Base-by-base conservation (phyloP, 2,329 filamentous ascomycete genomes). In the Neobulgaria alba region DNA sequence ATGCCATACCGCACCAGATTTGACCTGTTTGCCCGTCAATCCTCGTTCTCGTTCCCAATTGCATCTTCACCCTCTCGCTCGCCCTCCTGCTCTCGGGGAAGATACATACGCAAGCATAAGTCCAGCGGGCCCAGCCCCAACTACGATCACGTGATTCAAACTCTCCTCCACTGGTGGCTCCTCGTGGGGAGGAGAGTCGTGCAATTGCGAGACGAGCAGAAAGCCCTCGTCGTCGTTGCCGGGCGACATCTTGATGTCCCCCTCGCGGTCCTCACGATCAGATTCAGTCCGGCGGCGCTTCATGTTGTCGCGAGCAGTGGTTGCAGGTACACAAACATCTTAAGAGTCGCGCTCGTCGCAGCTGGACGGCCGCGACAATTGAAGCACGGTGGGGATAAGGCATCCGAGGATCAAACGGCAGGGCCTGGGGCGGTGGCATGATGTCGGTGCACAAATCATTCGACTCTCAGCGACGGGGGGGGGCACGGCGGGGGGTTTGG, bases 1-100 rank as follows among this genome's bases (percentile, higher is more conserved):
- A 85, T 75, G 10, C 81, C 82, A 53, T 75, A 83, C 7, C 80
- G 71, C 14, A 73, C 72, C 26, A 86, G 66, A 49, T 75, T 71
- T 23, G 68, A 66, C 10, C 70, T 73, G 47, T 38, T 16, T 15
- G 10, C 5, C n/a, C n/a, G 31, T 41, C 39, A 39, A 36, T 23
- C 10, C 10, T 18, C 16, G n/a, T n/a, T n/a, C 32, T 26, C 5
- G 10, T 20, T 21, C 12, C 15, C 8, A 8, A 16, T 19, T 17
- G 15, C 3, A 35, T 35, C n/a, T n/a, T n/a, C n/a, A n/a, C n/a
- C n/a, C n/a, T n/a, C 4, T 20, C 4, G 33, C n/a, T 8, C 33
- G 10, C n/a, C n/a, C n/a, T n/a, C n/a, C n/a, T n/a, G n/a, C n/a
- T n/a, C n/a, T n/a, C n/a, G n/a, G n/a, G n/a, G n/a, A 46, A 26